phyloP scores from a whole-genome alignment of 805 yeast species.

The Saccharomycopsis vini region DNA sequence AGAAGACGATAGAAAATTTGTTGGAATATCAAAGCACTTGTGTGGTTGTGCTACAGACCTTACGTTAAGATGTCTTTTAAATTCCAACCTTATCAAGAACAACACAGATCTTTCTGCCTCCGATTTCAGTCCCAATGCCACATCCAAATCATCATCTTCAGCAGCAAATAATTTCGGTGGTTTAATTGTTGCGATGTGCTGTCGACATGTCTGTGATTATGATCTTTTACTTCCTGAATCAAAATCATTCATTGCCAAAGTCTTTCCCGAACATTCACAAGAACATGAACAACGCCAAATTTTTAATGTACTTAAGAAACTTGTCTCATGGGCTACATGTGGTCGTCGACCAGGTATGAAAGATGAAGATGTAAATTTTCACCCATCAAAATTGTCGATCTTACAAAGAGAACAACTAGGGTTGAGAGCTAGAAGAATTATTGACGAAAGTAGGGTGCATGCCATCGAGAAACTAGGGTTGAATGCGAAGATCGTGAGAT shows the following conservation, averaged over 20 bases:
- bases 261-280: constrained; percentile 20
- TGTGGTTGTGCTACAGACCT: constrained; percentile 94
- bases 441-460: constrained; percentile 61
- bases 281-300: too few relatives aligned
- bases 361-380: constrained; percentile 32
- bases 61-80: constrained; percentile 56
- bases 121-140: too few relatives aligned
- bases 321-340: constrained; percentile 86
- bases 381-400: constrained; percentile 37
- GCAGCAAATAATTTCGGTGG: constrained; percentile 37
- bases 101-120: too few relatives aligned
- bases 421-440: constrained; percentile 53
- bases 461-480: constrained; percentile 36
- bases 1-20: constrained; percentile 23
- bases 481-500: constrained; percentile 44
- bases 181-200: constrained; percentile 81
- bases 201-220: constrained; percentile 75
- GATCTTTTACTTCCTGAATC: constrained; percentile 44
- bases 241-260: constrained; percentile 28
- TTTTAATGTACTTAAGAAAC: constrained; percentile 34
- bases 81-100: constrained; percentile 25
- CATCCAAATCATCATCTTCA: too few relatives aligned
- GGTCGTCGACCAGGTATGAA: constrained; percentile 41
- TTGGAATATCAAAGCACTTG: constrained; percentile 77
- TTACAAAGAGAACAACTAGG: constrained; percentile 55